A percentile compares a stretch with the other conserved stretches of the same genome.
These are phyloP conservation scores for Daedaleopsis sinensis DNA, from an alignment of 768 basidiomycete species.

Conservation along the genomic window DNA sequence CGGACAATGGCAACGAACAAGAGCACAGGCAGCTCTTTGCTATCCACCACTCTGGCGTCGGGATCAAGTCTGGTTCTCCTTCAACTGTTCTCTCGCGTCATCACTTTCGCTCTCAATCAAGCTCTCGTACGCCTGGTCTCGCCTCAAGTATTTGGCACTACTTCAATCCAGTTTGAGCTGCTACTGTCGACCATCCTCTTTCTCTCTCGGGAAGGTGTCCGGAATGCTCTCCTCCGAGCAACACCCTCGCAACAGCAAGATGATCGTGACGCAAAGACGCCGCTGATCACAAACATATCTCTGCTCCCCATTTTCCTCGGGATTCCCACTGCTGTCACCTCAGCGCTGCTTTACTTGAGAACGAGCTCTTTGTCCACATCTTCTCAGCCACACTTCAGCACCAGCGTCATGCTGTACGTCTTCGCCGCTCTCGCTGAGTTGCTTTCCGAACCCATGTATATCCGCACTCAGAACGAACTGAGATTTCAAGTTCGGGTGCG, in stretches of 20 bases:
- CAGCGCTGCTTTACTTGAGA: constrained; percentile 55
- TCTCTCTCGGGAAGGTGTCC: constrained; percentile 89
- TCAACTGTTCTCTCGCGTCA: constrained; percentile 79
- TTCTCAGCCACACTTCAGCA: constrained; percentile 64
- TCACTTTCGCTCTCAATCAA: constrained; percentile 92
- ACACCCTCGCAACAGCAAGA: constrained; percentile 20
- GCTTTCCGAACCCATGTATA: constrained; percentile 68
- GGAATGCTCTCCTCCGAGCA: constrained; percentile 81
- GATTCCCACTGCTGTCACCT: constrained; percentile 58
- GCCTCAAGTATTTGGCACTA: constrained; percentile 86
- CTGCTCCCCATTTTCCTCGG: constrained; percentile 73
- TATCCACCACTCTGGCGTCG: constrained; percentile 45
- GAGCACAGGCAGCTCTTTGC: constrained; percentile 2
- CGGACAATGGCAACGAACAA: not conserved
- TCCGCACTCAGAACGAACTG: constrained; percentile 59
- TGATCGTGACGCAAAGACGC: not conserved
- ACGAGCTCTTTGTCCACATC: constrained; percentile 56
- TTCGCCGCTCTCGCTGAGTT: constrained; percentile 78
- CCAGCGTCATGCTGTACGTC: constrained; percentile 71
- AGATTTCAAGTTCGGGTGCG: constrained; percentile 73
- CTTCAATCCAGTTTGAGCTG: constrained; percentile 93
- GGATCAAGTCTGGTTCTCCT: constrained; percentile 77
- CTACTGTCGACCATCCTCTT: constrained; percentile 89
- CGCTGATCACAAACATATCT: constrained; percentile 49
- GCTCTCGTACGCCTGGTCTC: constrained; percentile 80